A percentile compares a stretch with the other conserved stretches of the same genome.
Evolutionary conservation across 495 filamentous ascomycete species (phyloP).

Genomic region (Podospora australis): DNA sequence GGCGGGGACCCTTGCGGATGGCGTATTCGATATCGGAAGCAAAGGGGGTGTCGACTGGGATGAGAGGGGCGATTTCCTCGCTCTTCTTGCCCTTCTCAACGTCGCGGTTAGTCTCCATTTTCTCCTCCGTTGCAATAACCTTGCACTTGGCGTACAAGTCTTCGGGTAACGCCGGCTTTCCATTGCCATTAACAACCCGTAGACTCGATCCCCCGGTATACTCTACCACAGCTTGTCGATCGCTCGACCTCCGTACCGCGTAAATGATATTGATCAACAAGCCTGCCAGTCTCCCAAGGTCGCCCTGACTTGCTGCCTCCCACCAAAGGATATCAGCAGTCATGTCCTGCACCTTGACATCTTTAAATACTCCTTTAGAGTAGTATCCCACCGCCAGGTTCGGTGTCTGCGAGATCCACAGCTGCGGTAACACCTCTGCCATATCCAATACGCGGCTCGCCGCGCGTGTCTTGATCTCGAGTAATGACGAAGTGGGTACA

Average conservation of each 20-base stretch:
- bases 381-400: slow-evolving; percentile 46
- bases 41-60: slow-evolving; percentile 1
- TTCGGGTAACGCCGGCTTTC: background rate
- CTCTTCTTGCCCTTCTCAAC: background rate
- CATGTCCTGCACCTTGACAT: slow-evolving; percentile 35
- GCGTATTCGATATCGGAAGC: slow-evolving; percentile 6
- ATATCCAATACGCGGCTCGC: slow-evolving; percentile 29
- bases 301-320: slow-evolving; percentile 31
- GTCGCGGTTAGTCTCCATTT: background rate
- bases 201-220: slow-evolving; percentile 2
- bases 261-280: slow-evolving; percentile 34
- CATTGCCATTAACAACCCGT: background rate
- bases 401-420: slow-evolving; percentile 47
- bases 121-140: background rate
- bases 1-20: slow-evolving; percentile 14
- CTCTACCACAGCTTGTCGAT: background rate
- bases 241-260: slow-evolving; percentile 15
- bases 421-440: slow-evolving; percentile 35
- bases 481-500: slow-evolving; percentile 26
- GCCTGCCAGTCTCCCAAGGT: slow-evolving; percentile 28
- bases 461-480: slow-evolving; percentile 48
- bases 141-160: background rate
- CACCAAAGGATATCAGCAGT: slow-evolving; percentile 27
- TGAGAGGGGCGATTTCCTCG: background rate
- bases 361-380: slow-evolving; percentile 32